A percentile compares a stretch with the other conserved stretches of the same genome.
phyloP scores from a whole-genome alignment of 2,329 filamentous ascomycete genomes.

The Colletotrichum sp. region DNA sequence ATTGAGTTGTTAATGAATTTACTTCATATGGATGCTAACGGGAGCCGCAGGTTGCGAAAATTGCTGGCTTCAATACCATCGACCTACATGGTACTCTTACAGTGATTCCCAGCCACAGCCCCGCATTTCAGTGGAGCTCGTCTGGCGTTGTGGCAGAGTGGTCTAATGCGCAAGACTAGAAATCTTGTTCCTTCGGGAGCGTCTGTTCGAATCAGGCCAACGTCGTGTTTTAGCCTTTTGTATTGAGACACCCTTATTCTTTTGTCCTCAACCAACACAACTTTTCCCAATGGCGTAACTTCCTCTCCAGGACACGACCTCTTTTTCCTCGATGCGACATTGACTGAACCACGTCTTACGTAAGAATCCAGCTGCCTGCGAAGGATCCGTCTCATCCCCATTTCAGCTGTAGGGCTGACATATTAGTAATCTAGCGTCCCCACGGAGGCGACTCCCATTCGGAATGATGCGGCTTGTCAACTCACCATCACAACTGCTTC shows the following conservation, averaged over 20 bases:
- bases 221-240: background rate
- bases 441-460: background rate
- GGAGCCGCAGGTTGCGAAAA: too few species aligned
- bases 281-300: fast-evolving
- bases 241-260: too few species aligned
- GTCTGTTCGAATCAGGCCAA: constrained; percentile 12
- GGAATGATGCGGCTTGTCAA: background rate
- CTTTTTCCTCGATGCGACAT: fast-evolving
- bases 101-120: background rate
- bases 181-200: constrained; percentile 14
- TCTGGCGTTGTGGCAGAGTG: constrained; percentile 6
- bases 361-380: background rate
- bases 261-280: background rate
- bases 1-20: too few species aligned
- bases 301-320: background rate
- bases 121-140: background rate
- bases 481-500: background rate
- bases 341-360: background rate
- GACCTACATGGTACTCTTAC: too few species aligned
- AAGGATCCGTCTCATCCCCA: fast-evolving
- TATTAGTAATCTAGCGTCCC: background rate
- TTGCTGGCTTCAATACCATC: too few species aligned
- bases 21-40: too few species aligned
- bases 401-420: background rate
- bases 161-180: constrained; percentile 14